Base-by-base conservation (phyloP, 2,329 filamentous ascomycete genomes). In the Mollisia scopiformis region DNA sequence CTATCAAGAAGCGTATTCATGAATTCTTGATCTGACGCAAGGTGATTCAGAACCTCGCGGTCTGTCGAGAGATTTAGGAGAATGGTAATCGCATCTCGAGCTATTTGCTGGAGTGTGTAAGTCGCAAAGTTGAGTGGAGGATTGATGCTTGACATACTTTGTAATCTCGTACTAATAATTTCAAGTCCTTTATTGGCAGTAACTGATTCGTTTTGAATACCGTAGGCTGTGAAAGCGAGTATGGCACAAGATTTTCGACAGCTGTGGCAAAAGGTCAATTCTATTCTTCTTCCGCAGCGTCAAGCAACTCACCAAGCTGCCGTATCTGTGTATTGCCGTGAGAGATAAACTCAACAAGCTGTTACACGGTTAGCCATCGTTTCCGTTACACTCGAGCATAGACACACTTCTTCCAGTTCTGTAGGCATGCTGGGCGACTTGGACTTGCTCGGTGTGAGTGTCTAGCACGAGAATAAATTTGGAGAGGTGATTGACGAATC, bases 311-410 rank as follows among this genome's bases (percentile, higher is more conserved):
- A 90, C 88, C 88, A 68, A 94, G 84, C 74, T 92, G 88, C 69
- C 95, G 88, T 66, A 98, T 92, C 74, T 97, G 91, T 43, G 92
- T 92, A 74, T 96, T 97, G 62, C 91, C 91, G 78, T 96, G 90
- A 76, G 91, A 90, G 62, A 98, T 90, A 77, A 98, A 97, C 75
- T 93, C 92, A 63, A 97, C 92, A 57, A 97, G 87, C 92, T 96
- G 69, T 61, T 25, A 25, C 28, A 4, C 19, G 52, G 39, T 68
- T 50, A 68, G 63, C 62, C 49, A 39, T 23, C 7, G n/a, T 16
- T 14, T 31, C 11, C 1, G 21, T 1, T 23, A 31, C n/a, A 7
- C 31, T 2, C 7, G n/a, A 8, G 7, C 13, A 41, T 7, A n/a
- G 14, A 46, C 73, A 43, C 79, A 91, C 90, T 78, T 93, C 89